Conservation (phyloP, 331 rosid genomes). For the Pyrus hybrid region DNA sequence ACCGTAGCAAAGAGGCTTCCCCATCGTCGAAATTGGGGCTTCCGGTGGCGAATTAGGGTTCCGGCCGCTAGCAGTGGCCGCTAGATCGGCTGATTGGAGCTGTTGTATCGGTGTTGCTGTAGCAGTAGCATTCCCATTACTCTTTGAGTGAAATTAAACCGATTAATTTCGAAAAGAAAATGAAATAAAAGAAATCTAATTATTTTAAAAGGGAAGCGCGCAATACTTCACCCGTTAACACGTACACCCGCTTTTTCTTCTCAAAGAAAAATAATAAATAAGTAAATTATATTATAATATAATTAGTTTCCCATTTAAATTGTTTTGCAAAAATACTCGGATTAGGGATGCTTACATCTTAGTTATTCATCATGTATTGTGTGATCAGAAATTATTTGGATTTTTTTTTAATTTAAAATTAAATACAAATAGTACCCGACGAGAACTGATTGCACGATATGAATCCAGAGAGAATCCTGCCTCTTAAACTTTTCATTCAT, state of each 20-base stretch:
- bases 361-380: rapidly evolving
- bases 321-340: too few relatives aligned
- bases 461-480: too few relatives aligned
- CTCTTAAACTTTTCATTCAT: too few relatives aligned
- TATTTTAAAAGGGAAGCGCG: neutral
- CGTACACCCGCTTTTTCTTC: neutral
- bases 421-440: too few relatives aligned
- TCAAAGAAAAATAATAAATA: neutral
- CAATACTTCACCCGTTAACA: neutral
- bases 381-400: too few relatives aligned
- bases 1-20: conserved; percentile 26
- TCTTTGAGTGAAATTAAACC: neutral
- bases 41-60: neutral
- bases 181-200: neutral
- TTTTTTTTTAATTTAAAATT: too few relatives aligned
- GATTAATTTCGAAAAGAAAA: neutral
- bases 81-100: neutral
- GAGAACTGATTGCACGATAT: too few relatives aligned
- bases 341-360: too few relatives aligned
- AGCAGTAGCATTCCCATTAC: neutral
- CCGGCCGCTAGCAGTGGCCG: neutral
- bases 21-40: conserved; percentile 15
- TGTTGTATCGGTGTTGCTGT: neutral
- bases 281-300: too few relatives aligned
- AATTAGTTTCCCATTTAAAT: too few relatives aligned